A percentile compares a stretch with the other conserved stretches of the same genome.
phyloP scores from a whole-genome alignment of 2,329 filamentous ascomycete genomes.

The Cladosporium sp. region DNA sequence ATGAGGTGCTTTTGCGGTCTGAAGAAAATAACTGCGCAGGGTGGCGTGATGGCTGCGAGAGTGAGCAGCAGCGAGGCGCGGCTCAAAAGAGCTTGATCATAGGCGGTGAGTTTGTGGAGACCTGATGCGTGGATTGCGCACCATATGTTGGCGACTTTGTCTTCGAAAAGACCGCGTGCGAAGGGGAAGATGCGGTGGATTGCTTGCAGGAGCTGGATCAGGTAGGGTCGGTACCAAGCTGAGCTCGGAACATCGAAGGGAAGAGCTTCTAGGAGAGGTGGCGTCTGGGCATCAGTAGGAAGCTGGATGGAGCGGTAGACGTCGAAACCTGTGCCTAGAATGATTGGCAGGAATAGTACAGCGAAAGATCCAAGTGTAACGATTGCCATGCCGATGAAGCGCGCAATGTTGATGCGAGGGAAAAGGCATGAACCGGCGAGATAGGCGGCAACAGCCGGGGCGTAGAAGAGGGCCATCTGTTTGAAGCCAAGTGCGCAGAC shows the following conservation, averaged over 20 bases:
- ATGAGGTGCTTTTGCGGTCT: constrained; percentile 75
- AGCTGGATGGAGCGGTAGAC: constrained; percentile 63
- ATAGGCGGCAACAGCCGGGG: constrained; percentile 88
- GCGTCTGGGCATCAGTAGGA: constrained; percentile 46
- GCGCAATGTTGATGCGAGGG: constrained; percentile 65
- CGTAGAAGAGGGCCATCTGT: constrained; percentile 98
- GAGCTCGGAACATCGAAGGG: constrained; percentile 57
- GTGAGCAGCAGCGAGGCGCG: constrained; percentile 74
- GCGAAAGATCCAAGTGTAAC: constrained; percentile 73
- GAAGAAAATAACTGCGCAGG: constrained; percentile 76
- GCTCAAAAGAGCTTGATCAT: constrained; percentile 71
- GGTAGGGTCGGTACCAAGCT: constrained; percentile 69
- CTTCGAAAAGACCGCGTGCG: constrained; percentile 91
- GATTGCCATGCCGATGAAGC: constrained; percentile 73
- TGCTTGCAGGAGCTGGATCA: constrained; percentile 79
- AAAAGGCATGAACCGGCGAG: constrained; percentile 83
- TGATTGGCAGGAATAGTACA: constrained; percentile 71
- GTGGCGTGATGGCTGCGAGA: constrained; percentile 71
- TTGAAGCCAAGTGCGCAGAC: constrained; percentile 95
- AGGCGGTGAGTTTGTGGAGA: constrained; percentile 79
- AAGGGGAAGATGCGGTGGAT: constrained; percentile 95
- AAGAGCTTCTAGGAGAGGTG: constrained; percentile 66
- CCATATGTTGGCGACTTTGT: constrained; percentile 99
- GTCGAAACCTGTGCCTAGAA: constrained; percentile 71
- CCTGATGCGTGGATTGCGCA: constrained; percentile 76